Evolutionary conservation across 2,329 filamentous ascomycete genomes (phyloP), one percentile per base, ranked within the genome.

Genomic region (Pseudogymnoascus sp.): DNA sequence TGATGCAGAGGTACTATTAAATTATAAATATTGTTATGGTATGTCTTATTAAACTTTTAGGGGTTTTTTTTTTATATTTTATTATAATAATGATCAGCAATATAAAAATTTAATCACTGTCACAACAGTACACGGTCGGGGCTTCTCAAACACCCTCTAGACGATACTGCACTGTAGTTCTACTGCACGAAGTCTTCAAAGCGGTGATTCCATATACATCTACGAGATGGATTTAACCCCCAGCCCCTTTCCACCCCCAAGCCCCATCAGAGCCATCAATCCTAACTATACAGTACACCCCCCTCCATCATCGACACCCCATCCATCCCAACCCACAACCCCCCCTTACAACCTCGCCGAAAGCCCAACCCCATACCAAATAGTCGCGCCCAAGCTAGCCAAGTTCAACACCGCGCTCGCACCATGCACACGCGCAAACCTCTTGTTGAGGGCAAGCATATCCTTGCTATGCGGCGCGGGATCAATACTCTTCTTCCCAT

Each of bases 401-500:
- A 97, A 72, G 74, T 97, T 97, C 18, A 96, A 74, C 65, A 96
- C 74, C 28, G 89, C 89, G 6, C 91, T 96, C 58, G 90, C 77
- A 5, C 93, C 91, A 75, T 99, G 95, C 63, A 96, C 75, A 65
- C 83, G 83, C 14, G 84, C 85, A 74, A 97, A 97, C 66, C 80
- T 81, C 77, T 86, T 89, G 79, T 93, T 96, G 69, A 96, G 75
- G 7, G 80, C 81, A 68, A 85, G 75, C 93, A 97, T 97, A 78
- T 93, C 90, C 68, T 87, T 81, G 4, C 89, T 95, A 71, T 96
- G 90, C 40, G 91, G 90, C 0, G 87, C 83, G 61, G 84, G 78
- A 67, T 96, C 91, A 71, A 89, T 90, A 75, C 87, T 90, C 73
- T 89, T 90, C 82, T 96, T 97, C 62, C 91, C 91, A 73, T 97